Percentiles rank a stretch among this genome's conserved stretches.
These are phyloP conservation scores for Trichocladium antarcticum DNA, from an alignment of 495 filamentous ascomycete species.

Conservation along the genomic window DNA sequence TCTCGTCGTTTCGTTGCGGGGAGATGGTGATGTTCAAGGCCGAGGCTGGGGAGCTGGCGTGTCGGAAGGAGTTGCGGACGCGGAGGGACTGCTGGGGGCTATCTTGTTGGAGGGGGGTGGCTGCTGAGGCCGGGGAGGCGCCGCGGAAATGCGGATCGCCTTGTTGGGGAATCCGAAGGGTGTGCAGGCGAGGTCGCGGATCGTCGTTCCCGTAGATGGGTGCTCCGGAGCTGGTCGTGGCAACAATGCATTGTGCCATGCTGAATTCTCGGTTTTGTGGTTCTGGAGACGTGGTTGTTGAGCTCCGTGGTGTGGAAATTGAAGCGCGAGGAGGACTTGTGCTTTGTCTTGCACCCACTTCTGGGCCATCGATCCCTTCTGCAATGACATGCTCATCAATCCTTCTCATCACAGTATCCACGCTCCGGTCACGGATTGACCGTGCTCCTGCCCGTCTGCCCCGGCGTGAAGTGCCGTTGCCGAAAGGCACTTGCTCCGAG, in stretches of 20 bases:
- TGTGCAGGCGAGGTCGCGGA: background rate
- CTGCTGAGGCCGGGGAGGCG: background rate
- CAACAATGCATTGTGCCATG: too few relatives aligned
- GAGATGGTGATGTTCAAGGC: background rate
- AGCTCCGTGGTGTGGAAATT: background rate
- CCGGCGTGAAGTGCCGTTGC: background rate
- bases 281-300: background rate
- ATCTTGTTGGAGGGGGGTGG: constrained; percentile 1
- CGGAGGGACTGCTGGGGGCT: background rate
- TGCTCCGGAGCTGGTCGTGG: background rate
- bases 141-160: background rate
- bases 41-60: background rate
- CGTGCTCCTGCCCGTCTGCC: background rate
- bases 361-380: background rate
- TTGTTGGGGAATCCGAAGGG: constrained; percentile 2
- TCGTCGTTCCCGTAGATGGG: background rate
- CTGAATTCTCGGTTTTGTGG: too few relatives aligned
- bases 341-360: background rate
- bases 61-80: background rate
- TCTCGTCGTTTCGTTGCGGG: background rate
- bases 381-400: constrained; percentile 13
- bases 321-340: background rate
- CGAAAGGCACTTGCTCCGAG: constrained; percentile 7
- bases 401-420: constrained; percentile 12
- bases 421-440: constrained; percentile 6